These are phyloP conservation scores for Tolypocladium sp. DNA, from an alignment of 2,329 filamentous ascomycete genomes.

Conservation along the genomic window DNA sequence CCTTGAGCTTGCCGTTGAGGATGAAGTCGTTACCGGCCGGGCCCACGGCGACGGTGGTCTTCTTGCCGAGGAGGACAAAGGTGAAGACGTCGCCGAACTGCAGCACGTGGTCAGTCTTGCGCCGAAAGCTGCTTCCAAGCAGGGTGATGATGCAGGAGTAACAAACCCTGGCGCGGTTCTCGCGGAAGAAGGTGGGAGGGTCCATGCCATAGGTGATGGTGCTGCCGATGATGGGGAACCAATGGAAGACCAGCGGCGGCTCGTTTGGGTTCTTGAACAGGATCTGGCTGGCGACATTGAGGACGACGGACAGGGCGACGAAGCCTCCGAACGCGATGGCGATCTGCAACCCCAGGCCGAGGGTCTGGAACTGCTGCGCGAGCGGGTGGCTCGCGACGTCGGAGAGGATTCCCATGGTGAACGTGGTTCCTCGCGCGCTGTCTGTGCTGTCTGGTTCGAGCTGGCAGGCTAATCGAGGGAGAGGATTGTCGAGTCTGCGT, in stretches of 20 bases:
- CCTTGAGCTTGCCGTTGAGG: conserved; percentile 81
- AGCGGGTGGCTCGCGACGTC: conserved; percentile 38
- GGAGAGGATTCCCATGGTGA: conserved; percentile 47
- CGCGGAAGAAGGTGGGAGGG: conserved; percentile 78
- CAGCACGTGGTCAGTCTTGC: conserved; percentile 21
- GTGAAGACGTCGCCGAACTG: conserved; percentile 87
- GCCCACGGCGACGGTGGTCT: conserved; percentile 78
- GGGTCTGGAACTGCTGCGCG: conserved; percentile 38
- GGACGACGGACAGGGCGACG: conserved; percentile 48
- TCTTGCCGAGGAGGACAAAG: conserved; percentile 79
- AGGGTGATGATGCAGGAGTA: neutral
- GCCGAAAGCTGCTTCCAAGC: neutral
- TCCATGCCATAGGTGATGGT: conserved; percentile 94
- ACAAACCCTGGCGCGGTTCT: conserved; percentile 63
- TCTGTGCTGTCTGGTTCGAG: neutral
- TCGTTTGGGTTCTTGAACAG: conserved; percentile 76
- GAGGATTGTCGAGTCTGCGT: neutral
- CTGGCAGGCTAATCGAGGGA: neutral
- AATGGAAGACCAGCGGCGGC: conserved; percentile 73
- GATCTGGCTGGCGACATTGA: conserved; percentile 75
- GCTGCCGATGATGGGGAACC: conserved; percentile 77
- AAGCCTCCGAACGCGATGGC: conserved; percentile 32
- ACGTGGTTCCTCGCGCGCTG: neutral
- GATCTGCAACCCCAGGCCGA: conserved; percentile 39
- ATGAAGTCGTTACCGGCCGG: conserved; percentile 84